Percentiles rank a stretch among this genome's conserved stretches.
These are phyloP conservation scores for Penicillium salamii DNA, from an alignment of 495 filamentous ascomycete genomes.

Conservation along the genomic window DNA sequence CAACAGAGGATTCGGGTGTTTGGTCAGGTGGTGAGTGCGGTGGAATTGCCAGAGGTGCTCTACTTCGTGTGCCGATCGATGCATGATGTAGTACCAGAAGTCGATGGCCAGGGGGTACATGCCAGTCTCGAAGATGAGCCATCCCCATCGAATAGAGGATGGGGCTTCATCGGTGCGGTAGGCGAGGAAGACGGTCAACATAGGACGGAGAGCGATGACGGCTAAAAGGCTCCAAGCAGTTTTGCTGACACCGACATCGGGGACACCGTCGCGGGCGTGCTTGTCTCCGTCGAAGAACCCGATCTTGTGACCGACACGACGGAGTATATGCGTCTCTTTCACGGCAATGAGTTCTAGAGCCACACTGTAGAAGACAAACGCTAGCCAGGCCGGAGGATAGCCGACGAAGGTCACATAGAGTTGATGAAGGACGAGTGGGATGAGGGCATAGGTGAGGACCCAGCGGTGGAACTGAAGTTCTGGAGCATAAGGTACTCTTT, in stretches of 20 bases:
- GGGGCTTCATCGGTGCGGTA: slow-evolving; percentile 23
- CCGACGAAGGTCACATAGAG: slow-evolving; percentile 27
- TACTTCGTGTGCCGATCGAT: slow-evolving; percentile 35
- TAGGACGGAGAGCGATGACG: slow-evolving; percentile 31
- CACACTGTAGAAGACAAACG: slow-evolving; percentile 27
- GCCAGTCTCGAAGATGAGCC: slow-evolving; percentile 30
- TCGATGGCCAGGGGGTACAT: slow-evolving; percentile 38
- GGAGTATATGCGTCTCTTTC: slow-evolving; percentile 30
- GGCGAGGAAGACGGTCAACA: slow-evolving; percentile 31
- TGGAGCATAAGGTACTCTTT: slow-evolving; percentile 25
- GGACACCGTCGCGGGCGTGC: slow-evolving; percentile 36
- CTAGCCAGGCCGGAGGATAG: slow-evolving; percentile 18
- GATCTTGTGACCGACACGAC: slow-evolving; percentile 26
- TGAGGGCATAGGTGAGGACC: slow-evolving; percentile 23
- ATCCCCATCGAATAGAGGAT: slow-evolving; percentile 23
- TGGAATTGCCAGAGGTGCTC: slow-evolving; percentile 37
- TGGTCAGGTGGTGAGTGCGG: slow-evolving; percentile 40
- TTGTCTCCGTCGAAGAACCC: slow-evolving; percentile 40
- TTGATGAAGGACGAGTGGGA: slow-evolving; percentile 28
- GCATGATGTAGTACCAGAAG: slow-evolving; percentile 30
- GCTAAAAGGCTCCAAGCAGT: slow-evolving; percentile 28
- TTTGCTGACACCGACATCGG: slow-evolving; percentile 32
- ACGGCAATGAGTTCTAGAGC: slow-evolving; percentile 32
- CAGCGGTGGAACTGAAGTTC: slow-evolving; percentile 33
- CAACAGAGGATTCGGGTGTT: slow-evolving; percentile 38